Conservation (phyloP, 176 grass and related monocot species). For the Oryza australiensis region DNA sequence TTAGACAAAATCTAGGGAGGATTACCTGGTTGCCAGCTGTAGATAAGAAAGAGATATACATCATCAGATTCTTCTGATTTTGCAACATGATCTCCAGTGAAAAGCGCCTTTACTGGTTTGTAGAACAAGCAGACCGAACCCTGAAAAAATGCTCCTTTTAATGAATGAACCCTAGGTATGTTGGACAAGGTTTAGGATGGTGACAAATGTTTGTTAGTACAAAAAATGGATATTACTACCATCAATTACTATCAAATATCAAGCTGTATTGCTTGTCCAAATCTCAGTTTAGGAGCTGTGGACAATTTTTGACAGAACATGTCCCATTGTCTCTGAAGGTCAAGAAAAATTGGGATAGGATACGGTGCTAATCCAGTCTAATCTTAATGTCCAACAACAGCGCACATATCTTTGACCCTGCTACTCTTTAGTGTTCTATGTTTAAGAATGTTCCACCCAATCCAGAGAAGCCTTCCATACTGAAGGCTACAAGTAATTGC, state of each 20-base stretch:
- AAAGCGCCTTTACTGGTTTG: conserved; percentile 57
- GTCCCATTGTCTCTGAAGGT: neutral
- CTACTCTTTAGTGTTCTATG: neutral
- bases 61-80: conserved; percentile 64
- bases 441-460: neutral
- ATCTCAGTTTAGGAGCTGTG: neutral
- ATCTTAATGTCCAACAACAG: too few species aligned
- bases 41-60: conserved; percentile 51
- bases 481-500: neutral
- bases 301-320: neutral
- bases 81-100: conserved; percentile 75
- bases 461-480: neutral
- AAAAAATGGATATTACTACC: neutral
- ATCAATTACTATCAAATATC: too few species aligned
- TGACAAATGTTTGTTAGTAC: neutral
- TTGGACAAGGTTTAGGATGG: neutral
- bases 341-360: neutral
- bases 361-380: too few species aligned
- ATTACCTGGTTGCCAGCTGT: conserved; percentile 77
- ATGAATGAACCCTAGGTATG: neutral
- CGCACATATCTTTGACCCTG: too few species aligned
- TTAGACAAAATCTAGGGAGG: conserved; percentile 2
- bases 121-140: conserved; percentile 87
- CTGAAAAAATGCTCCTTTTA: conserved; percentile 36
- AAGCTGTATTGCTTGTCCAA: too few species aligned